These are phyloP conservation scores for Centrapalus pauciflorus DNA, from an alignment of 129 eudicot species.

Conservation along the genomic window DNA sequence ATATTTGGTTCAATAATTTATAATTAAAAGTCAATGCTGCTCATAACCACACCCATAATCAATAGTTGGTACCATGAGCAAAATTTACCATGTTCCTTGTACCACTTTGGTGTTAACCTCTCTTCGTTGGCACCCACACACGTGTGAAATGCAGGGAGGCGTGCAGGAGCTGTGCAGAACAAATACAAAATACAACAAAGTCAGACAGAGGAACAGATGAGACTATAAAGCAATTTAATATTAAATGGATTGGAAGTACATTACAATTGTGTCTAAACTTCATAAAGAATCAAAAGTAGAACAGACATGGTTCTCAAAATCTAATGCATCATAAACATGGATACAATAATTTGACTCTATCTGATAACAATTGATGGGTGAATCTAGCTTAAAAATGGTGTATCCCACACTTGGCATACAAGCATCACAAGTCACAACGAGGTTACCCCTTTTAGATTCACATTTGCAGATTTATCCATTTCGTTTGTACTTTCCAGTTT, in stretches of 20 bases:
- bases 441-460: not conserved
- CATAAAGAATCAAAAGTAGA: not conserved
- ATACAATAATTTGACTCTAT: not conserved
- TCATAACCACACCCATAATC: no score
- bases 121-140: slow-evolving; percentile 91
- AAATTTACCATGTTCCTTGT: slow-evolving; percentile 80
- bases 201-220: not conserved
- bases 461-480: not conserved
- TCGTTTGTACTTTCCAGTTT: not conserved
- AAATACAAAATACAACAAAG: slow-evolving; percentile 9
- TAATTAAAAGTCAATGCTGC: no score
- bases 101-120: slow-evolving; percentile 89
- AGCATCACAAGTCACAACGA: not conserved
- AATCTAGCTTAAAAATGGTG: not conserved
- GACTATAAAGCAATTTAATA: not conserved
- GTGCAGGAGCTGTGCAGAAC: slow-evolving; percentile 62
- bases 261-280: not conserved
- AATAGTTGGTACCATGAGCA: not conserved
- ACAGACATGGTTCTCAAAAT: not conserved
- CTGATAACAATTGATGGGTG: not conserved
- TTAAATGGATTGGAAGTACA: not conserved
- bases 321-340: not conserved
- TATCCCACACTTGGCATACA: not conserved
- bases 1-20: no score
- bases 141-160: slow-evolving; percentile 91